Evolutionary conservation across 257 asterid species (phyloP).

Genomic region (Solanum chiquidenum): DNA sequence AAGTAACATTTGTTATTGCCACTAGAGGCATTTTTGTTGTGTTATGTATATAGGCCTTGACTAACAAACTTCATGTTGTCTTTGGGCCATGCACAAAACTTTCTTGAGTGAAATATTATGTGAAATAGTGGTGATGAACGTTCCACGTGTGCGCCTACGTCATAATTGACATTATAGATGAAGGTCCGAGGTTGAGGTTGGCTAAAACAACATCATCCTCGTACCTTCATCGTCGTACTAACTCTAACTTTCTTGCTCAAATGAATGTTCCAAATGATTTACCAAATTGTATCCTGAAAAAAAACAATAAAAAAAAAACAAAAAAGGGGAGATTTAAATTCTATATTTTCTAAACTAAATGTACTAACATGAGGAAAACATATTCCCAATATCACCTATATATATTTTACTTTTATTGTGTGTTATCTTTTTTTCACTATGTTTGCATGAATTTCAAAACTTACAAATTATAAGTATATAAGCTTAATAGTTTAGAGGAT

Average conservation of each 20-base stretch:
- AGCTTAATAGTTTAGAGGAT: neutral
- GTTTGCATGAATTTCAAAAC: neutral
- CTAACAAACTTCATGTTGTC: neutral
- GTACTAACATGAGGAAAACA: neutral
- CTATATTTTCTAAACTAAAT: neutral
- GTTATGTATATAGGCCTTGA: neutral
- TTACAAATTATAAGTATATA: neutral
- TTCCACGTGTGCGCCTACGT: neutral
- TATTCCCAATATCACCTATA: neutral
- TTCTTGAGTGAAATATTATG: neutral
- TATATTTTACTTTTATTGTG: neutral
- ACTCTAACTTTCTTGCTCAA: constrained; percentile 37
- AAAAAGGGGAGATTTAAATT: neutral
- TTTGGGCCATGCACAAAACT: neutral
- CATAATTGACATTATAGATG: neutral
- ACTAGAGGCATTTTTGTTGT: neutral
- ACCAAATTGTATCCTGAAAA: constrained; percentile 6
- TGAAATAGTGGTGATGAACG: neutral
- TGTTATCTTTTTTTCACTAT: neutral
- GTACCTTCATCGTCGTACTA: constrained; percentile 12
- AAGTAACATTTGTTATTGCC: neutral
- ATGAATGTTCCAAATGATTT: constrained; percentile 38
- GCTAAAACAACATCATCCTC: neutral
- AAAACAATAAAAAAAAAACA: neutral
- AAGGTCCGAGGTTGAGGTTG: constrained; percentile 46